Base-by-base conservation (phyloP, 2,329 filamentous ascomycete genomes). In the Aureobasidium pullulans region DNA sequence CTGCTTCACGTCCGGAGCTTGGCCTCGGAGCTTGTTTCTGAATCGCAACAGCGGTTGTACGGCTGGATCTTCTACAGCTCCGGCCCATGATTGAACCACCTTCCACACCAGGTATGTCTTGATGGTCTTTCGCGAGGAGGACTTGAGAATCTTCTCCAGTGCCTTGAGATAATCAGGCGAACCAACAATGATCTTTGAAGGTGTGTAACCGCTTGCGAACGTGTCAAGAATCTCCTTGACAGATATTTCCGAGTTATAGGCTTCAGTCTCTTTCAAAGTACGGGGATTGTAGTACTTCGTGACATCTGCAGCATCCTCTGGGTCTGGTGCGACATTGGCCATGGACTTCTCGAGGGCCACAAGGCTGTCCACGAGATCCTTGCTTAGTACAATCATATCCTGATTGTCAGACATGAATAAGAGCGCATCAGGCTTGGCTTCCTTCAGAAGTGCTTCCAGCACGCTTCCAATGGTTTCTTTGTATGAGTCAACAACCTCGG, bases 261-360 rank as follows among this genome's bases (percentile, higher is more conserved):
- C 42, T 36, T 60, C 75, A 6, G 79, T 80, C 57, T 87, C 80
- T 10, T 79, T 72, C 16, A 87, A 70, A 8, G 77, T 78, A 69
- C 81, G 80, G 1, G 84, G 84, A 65, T 87, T 88, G 71, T 88
- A 88, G 64, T 81, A 83, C 74, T 86, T 82, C 63, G 83, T 85
- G 47, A 87, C 81, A 69, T 87, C 83, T 61, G 83, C 75, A 16
- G 78, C 77, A 58, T 84, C 80, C 67, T 83, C 79, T 1, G 80
- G 77, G 62, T 81, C 78, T 3, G 84, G 83, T 4, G 82, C 82
- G 37, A 80, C 77, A 52, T 77, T 74, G 4, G 85, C 84, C 58
- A 60, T 48, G n/a, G 58, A 50, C 6, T 46, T 48, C 7, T 60
- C 58, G 8, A 60, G 31, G 29, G 32, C 28, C 6, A 59, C 59